phyloP scores from a whole-genome alignment of 225 moss, liverwort and hornwort species.

The Neckera pumila region DNA sequence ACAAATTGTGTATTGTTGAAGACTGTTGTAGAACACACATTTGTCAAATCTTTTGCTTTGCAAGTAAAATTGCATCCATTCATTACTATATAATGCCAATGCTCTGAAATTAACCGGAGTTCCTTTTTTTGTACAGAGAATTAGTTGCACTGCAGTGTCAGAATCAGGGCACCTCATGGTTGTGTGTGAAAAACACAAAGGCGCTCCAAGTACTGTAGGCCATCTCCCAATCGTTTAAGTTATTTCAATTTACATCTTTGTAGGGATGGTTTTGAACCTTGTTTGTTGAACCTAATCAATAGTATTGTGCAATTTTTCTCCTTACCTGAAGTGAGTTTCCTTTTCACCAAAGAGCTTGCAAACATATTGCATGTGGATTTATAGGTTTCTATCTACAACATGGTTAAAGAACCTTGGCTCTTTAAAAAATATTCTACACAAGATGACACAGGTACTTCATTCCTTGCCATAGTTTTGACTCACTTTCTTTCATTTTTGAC shows the following conservation, averaged over 20 bases:
- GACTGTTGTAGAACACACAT: no score
- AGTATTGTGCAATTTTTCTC: background rate
- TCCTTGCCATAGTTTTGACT: background rate
- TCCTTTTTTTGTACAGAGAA: background rate
- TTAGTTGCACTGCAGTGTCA: conserved; percentile 32
- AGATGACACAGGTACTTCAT: background rate
- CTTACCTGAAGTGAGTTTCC: background rate
- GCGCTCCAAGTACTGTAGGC: conserved; percentile 35
- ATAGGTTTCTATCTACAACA: conserved; percentile 5
- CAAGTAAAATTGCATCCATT: background rate
- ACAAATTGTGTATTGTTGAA: background rate
- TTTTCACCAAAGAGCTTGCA: background rate
- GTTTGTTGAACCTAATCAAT: background rate
- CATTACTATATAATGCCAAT: background rate
- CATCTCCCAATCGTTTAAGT: background rate
- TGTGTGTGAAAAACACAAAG: conserved; percentile 57
- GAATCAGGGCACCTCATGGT: conserved; percentile 43
- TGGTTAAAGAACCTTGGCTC: background rate
- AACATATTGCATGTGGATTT: background rate
- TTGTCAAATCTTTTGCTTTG: background rate
- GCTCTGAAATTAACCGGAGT: background rate
- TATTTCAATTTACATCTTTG: background rate
- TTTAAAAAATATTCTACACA: background rate
- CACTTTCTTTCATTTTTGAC: background rate
- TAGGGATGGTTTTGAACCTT: background rate